These are phyloP conservation scores for Thalassiosira profunda DNA, from an alignment of 108 stramenopile genomes.

Conservation along the genomic window DNA sequence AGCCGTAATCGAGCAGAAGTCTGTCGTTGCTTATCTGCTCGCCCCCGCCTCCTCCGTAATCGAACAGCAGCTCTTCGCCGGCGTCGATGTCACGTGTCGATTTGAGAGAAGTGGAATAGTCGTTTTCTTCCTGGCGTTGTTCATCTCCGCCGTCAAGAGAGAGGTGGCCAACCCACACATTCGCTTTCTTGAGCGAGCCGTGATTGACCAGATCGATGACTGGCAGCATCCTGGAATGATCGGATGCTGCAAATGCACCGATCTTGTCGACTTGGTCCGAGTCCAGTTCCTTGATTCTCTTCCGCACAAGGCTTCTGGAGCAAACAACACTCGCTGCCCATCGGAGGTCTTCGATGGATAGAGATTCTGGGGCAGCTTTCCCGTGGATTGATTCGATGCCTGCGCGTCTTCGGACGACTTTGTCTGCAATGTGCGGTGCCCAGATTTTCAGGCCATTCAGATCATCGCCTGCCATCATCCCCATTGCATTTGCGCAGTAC, in stretches of 20 bases:
- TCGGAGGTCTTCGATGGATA: conserved; percentile 3
- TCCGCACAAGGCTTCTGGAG: not conserved
- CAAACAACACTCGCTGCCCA: conserved; percentile 1
- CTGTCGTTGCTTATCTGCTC: not conserved
- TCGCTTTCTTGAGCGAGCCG: not conserved
- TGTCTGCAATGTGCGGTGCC: no score
- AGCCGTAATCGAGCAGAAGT: conserved; percentile 7
- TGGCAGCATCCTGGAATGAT: conserved; percentile 6
- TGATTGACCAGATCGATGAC: conserved; percentile 1
- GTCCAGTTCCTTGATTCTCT: not conserved
- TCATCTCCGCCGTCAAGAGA: not conserved
- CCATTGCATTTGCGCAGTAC: no score
- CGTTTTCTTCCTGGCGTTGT: not conserved
- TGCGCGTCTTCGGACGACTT: no score
- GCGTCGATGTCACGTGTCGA: not conserved
- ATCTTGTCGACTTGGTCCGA: not conserved
- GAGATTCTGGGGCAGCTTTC: not conserved
- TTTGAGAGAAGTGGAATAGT: conserved; percentile 10
- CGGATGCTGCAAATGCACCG: not conserved
- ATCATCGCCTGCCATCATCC: no score
- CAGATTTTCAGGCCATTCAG: no score
- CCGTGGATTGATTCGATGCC: not conserved
- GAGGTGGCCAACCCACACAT: conserved; percentile 9
- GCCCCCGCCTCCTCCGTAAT: no score
- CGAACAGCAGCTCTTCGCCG: not conserved